These are phyloP conservation scores for Elaeis oleifera DNA, from an alignment of 202 grass and related monocot species.

Conservation along the genomic window DNA sequence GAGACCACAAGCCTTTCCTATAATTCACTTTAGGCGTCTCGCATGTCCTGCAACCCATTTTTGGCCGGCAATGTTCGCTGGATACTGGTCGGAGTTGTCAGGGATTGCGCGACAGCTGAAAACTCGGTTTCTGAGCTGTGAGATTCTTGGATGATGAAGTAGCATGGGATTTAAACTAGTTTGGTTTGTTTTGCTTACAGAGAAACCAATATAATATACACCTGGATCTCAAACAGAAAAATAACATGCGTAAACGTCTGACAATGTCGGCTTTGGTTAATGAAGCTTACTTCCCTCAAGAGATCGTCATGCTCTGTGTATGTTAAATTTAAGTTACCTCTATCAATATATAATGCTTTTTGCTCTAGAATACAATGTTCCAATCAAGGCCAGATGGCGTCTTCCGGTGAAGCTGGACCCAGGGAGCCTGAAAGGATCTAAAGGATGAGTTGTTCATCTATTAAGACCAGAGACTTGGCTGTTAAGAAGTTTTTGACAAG, in stretches of 20 bases:
- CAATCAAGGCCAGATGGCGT: conserved; percentile 31
- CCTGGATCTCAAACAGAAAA: too few species aligned
- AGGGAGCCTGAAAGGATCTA: background rate
- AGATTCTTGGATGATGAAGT: background rate
- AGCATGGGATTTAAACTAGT: background rate
- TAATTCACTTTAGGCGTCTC: conserved; percentile 80
- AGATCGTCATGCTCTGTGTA: background rate
- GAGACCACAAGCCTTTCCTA: conserved; percentile 71
- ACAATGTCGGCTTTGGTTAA: conserved; percentile 33
- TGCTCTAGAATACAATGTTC: conserved; percentile 34
- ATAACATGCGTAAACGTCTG: background rate
- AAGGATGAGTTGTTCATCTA: conserved; percentile 43
- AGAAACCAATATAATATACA: conserved; percentile 31
- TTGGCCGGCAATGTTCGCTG: background rate
- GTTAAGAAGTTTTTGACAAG: background rate
- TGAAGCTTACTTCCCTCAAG: conserved; percentile 9
- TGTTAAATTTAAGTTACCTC: background rate
- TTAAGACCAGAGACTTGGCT: conserved; percentile 12
- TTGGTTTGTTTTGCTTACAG: conserved; percentile 10
- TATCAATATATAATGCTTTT: conserved; percentile 3
- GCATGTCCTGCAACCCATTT: conserved; percentile 66
- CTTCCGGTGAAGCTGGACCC: conserved; percentile 28
- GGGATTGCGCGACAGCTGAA: background rate
- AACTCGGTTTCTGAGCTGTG: conserved; percentile 10
- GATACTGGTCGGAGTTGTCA: background rate